Evolutionary conservation across 805 yeast species (phyloP).

Genomic region (Metschnikowia lochheadii): DNA sequence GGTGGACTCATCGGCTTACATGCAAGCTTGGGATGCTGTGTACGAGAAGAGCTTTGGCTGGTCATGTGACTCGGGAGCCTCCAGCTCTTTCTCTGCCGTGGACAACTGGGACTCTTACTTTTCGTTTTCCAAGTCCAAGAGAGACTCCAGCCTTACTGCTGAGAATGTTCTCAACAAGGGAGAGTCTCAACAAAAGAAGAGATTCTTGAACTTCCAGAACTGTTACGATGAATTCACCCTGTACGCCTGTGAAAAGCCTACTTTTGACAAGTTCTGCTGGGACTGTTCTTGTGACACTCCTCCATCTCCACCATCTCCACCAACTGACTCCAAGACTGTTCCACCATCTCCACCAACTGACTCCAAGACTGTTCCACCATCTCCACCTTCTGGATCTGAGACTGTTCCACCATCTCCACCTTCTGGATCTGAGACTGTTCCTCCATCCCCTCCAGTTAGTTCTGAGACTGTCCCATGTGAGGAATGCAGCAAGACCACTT

Average conservation of each 20-base stretch:
- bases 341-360: no score
- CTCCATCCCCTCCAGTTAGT: no score
- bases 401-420: not conserved
- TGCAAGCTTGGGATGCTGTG: constrained; percentile 4
- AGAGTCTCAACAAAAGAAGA: constrained; percentile 3
- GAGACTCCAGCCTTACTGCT: constrained; percentile 5
- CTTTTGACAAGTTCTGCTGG: constrained; percentile 9
- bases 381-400: not conserved
- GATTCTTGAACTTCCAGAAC: constrained; percentile 3
- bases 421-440: no score
- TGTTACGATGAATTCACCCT: not conserved
- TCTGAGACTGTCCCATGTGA: no score
- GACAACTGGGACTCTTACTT: constrained; percentile 1
- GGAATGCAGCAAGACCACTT: no score
- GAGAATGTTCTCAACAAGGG: constrained; percentile 1
- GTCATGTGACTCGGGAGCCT: not conserved
- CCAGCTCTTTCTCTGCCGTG: not conserved
- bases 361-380: not conserved
- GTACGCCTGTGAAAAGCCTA: not conserved
- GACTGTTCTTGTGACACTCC: constrained; percentile 4
- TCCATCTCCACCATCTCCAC: not conserved
- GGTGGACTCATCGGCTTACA: not conserved
- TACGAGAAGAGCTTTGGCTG: constrained; percentile 3
- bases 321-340: no score
- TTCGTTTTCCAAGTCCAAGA: not conserved